A percentile compares a stretch with the other conserved stretches of the same genome.
Conservation (phyloP, 2,329 filamentous ascomycete genomes). For the Tolypocladium album region DNA sequence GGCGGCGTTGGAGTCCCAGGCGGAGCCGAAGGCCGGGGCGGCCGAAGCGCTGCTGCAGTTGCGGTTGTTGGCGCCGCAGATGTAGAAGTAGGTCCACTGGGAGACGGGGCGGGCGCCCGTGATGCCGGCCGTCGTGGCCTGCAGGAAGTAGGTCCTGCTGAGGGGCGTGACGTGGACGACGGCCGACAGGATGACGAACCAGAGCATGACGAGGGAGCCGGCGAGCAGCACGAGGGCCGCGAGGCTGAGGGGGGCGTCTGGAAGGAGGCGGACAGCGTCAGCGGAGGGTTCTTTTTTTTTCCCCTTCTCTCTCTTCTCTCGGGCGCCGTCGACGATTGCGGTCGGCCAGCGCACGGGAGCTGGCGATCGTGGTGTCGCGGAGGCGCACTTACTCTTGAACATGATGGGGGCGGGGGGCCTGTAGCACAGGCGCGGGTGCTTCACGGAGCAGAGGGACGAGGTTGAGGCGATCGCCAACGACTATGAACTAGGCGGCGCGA, state of each 20-base stretch:
- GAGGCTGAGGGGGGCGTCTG: slow-evolving; percentile 30
- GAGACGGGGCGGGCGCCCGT: slow-evolving; percentile 54
- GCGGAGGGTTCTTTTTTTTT: neutral
- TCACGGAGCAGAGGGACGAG: neutral
- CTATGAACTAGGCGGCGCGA: neutral
- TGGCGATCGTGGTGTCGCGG: neutral
- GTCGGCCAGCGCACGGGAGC: neutral
- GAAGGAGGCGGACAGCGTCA: neutral
- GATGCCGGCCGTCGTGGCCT: slow-evolving; percentile 66
- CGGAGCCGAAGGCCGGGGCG: slow-evolving; percentile 63
- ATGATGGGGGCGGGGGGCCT: neutral
- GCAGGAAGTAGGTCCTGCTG: slow-evolving; percentile 74
- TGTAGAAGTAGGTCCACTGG: slow-evolving; percentile 86
- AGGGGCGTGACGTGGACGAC: slow-evolving; percentile 43
- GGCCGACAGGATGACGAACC: slow-evolving; percentile 49
- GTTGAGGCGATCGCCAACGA: neutral
- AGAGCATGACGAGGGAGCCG: slow-evolving; percentile 41
- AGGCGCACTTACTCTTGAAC: neutral
- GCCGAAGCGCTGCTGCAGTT: slow-evolving; percentile 54
- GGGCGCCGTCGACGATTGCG: neutral
- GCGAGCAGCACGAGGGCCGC: slow-evolving; percentile 37
- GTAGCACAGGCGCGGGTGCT: neutral
- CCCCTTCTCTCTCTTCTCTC: too few species aligned
- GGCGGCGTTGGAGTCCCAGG: slow-evolving; percentile 39
- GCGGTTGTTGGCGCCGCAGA: slow-evolving; percentile 56